Evolutionary conservation across 306 rosid species (phyloP), one percentile per base, ranked within the genome.

Genomic region (Quercus aquifolioides): DNA sequence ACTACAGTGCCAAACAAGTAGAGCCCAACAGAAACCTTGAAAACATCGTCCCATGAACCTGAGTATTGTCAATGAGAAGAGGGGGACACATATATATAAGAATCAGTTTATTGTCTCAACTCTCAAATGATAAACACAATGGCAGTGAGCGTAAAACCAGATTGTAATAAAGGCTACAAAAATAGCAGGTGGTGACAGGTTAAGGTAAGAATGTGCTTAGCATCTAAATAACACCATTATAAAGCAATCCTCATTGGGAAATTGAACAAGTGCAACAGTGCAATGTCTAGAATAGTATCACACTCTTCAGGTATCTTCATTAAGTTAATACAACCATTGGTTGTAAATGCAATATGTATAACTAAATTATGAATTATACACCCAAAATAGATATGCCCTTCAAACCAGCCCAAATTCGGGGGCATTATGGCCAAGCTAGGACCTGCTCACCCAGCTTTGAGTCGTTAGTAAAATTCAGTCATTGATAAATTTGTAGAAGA

Each of bases 1-100:
- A 96, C 93, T 74, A 96, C 97, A 14, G 99, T 93, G 86, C 99
- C 99, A 52, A 90, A 84, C 87, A 96, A 84, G 84, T 96, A 96
- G 28, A 96, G 88, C 80, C 92, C 98, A 73, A 96, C 99, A 62
- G 99, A 90, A 55, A 96, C 99, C 89, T 96, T 88, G 89, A 96
- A 96, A 74, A 96, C 98, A 81, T 96, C 94, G 68, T 90, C 98
- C 99, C 99, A 96, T 1, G 96, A 90, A 76, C 99, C 99, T 96
- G 97, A 54, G 6, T 74, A 80, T 52, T 64, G 71, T 55, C 55
- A 38, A 62, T 12, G 69, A 38, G 51, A 55, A 64, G 46, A 28
- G 59, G 7, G 57, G 9, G 5, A 69, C 17, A 55, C 33, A 31
- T 19, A 17, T 30, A 35, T 6, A 35, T 51, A 20, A 43, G 59